Base-by-base conservation (phyloP, 1,284 basidiomycete genomes). In the Ganoderma resinaceum region DNA sequence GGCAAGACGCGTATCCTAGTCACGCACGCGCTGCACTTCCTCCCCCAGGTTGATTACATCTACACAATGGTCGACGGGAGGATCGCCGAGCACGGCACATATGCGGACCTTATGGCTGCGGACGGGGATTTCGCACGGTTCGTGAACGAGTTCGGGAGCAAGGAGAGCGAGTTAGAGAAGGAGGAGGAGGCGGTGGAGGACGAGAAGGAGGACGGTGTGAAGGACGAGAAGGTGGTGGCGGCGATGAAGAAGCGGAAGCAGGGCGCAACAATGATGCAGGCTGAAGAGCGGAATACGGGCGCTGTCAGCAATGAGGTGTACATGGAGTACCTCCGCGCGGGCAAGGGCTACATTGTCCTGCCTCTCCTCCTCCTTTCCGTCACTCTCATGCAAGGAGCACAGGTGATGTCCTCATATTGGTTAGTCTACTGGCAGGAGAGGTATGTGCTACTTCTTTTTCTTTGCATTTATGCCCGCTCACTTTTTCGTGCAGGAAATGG, bases 1-100 rank as follows among this genome's bases (percentile, higher is more conserved):
- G 88, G 86, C 69, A 95, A 94, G 79, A 96, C 95, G 12, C 89
- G 95, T 42, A 84, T 97, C 42, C 88, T 97, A 63, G 92, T 95
- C 55, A 95, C 94, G 0, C 94, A 95, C 74, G 93, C 92, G 0
- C 83, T 95, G 8, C 93, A 95, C 78, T 93, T 95, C 81, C 85
- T 95, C 26, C 90, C 91, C 0, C 84, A 91, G 70, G 91, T 93
- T 20, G 92, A 94, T 76, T 92, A 91, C 75, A 89, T 94, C 73
- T 91, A 87, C 74, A 87, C 89, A 38, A 78, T 94, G 49, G 84
- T 87, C 18, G 89, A 95, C 60, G 95, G 95, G 2, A 83, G 81
- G 31, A 88, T 97, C 67, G 86, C 85, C 14, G 95, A 97, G 80
- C 85, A 86, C 33, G 95, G 94, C 1, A 91, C 92, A 1, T 95